Conservation (phyloP, 257 asterid species). For the Apocynum venetum region DNA sequence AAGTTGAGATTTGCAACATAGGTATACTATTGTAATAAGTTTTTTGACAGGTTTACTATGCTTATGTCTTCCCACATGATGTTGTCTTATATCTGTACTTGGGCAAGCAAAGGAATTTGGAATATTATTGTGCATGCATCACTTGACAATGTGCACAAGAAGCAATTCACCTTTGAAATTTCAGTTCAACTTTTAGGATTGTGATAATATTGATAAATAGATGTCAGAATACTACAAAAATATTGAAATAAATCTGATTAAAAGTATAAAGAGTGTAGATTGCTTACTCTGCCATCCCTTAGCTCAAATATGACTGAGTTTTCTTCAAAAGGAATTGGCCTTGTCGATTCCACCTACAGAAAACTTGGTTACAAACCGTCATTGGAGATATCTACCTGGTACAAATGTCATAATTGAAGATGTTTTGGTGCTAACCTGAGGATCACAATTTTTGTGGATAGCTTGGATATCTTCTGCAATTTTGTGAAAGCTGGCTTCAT, state of each 20-base stretch:
- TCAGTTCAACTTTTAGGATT: too few species aligned
- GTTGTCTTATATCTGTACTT: too few species aligned
- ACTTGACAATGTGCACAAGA: too few species aligned
- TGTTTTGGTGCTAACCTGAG: constrained; percentile 39
- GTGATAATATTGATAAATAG: too few species aligned
- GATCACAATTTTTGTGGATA: constrained; percentile 42
- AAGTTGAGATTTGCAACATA: not conserved
- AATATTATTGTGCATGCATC: too few species aligned
- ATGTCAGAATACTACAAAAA: too few species aligned
- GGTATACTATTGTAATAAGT: not conserved
- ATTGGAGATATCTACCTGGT: too few species aligned
- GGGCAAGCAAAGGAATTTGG: too few species aligned
- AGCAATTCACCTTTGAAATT: too few species aligned
- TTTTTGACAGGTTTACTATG: too few species aligned
- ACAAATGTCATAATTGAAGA: too few species aligned
- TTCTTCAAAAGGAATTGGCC: constrained; percentile 67
- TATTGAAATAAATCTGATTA: not conserved
- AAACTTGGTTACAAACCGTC: not conserved
- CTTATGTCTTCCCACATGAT: too few species aligned
- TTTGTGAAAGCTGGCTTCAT: constrained; percentile 22
- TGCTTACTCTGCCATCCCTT: constrained; percentile 80
- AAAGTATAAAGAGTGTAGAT: not conserved
- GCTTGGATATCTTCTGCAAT: constrained; percentile 28
- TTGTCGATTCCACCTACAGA: constrained; percentile 56
- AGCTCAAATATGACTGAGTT: constrained; percentile 73